A percentile compares a stretch with the other conserved stretches of the same genome.
Evolutionary conservation across 768 basidiomycete species (phyloP).

Genomic region (Trametes maxima): DNA sequence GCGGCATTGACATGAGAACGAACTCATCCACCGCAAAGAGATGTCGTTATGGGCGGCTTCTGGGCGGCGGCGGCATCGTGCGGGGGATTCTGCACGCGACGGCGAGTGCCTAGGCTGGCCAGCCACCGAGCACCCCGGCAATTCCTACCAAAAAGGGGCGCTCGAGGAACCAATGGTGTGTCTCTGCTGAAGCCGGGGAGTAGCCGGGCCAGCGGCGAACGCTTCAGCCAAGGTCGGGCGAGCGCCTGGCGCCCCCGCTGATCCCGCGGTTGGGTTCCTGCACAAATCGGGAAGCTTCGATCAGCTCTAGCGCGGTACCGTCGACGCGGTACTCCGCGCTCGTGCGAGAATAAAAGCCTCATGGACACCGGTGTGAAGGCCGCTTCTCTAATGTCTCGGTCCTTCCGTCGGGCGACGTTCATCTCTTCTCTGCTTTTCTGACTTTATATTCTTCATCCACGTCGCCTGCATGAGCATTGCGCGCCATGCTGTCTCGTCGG

Average conservation of each 20-base stretch:
- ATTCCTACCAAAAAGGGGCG: conserved; percentile 6
- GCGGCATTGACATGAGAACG: conserved; percentile 16
- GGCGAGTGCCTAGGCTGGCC: background rate
- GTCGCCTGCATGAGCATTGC: conserved; percentile 14
- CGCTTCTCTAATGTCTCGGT: conserved; percentile 20
- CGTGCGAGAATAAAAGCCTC: conserved; percentile 22
- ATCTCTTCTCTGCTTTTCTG: conserved; percentile 11
- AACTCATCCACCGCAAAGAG: background rate
- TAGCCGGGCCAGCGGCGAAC: background rate
- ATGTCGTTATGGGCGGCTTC: background rate
- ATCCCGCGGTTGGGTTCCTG: conserved; percentile 8
- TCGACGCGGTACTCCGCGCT: conserved; percentile 14
- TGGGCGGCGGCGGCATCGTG: background rate
- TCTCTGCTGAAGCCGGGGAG: background rate
- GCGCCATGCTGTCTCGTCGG: conserved; percentile 15
- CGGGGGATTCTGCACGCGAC: background rate
- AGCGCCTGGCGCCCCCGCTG: conserved; percentile 12
- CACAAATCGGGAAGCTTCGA: conserved; percentile 17
- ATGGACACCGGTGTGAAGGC: conserved; percentile 18
- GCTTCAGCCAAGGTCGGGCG: conserved; percentile 4
- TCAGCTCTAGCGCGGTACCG: conserved; percentile 21
- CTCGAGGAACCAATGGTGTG: conserved; percentile 10
- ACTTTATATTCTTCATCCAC: conserved; percentile 10
- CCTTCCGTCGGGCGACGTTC: conserved; percentile 16
- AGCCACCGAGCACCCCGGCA: background rate